phyloP scores from a whole-genome alignment of 2,329 filamentous ascomycete genomes.

The Aspergillus pseudoviridinutans region DNA sequence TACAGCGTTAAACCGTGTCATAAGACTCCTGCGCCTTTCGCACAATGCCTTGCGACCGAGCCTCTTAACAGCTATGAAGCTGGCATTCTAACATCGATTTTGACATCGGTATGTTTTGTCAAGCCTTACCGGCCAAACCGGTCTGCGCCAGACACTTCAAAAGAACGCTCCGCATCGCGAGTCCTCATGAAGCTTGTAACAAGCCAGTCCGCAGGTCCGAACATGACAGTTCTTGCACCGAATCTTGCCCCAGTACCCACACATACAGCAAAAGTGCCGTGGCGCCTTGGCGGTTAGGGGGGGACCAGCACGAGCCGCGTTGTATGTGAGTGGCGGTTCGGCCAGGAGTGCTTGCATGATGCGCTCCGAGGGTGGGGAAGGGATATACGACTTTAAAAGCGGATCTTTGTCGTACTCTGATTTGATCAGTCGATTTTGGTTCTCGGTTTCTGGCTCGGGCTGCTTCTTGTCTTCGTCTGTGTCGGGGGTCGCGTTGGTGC shows the following conservation, averaged over 20 bases:
- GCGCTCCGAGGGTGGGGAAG: constrained; percentile 41
- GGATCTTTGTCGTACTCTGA: constrained; percentile 40
- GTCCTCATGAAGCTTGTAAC: constrained; percentile 47
- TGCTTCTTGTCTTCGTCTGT: constrained; percentile 11
- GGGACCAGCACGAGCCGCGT: constrained; percentile 41
- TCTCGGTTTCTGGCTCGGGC: constrained; percentile 5
- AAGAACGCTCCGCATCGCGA: constrained; percentile 44
- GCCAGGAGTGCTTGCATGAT: constrained; percentile 44
- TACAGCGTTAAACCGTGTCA: background rate
- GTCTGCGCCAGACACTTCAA: constrained; percentile 10
- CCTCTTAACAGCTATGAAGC: background rate
- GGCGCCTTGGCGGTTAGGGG: constrained; percentile 29
- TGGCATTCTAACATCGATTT: background rate
- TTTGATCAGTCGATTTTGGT: constrained; percentile 26
- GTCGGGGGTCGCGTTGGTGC: constrained; percentile 3
- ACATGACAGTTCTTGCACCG: constrained; percentile 46
- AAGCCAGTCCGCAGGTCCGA: constrained; percentile 46
- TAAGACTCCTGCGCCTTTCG: background rate
- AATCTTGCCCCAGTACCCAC: constrained; percentile 50
- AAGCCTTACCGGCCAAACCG: background rate
- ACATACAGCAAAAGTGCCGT: constrained; percentile 46
- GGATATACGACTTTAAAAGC: constrained; percentile 40
- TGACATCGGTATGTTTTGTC: background rate
- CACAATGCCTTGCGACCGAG: background rate
- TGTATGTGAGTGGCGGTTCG: constrained; percentile 46